Percentiles rank a stretch among this genome's conserved stretches.
phyloP scores from a whole-genome alignment of 2,329 filamentous ascomycete species.

The Penicillium sp. region DNA sequence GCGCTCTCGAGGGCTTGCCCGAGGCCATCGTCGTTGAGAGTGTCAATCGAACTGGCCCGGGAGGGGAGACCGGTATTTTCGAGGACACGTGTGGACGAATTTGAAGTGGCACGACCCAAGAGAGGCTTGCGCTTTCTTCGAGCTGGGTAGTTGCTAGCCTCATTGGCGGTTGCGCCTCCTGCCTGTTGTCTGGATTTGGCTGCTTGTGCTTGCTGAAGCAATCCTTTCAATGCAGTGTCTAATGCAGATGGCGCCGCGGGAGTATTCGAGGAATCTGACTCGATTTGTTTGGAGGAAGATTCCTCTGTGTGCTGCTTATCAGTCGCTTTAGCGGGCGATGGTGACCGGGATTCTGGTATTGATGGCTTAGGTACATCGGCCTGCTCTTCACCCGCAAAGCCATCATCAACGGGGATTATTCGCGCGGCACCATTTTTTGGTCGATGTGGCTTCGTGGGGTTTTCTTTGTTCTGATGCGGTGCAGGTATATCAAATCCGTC shows the following conservation, averaged over 20 bases:
- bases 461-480: constrained; percentile 2
- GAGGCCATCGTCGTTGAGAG: constrained; percentile 43
- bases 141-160: constrained; percentile 18
- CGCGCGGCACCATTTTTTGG: constrained; percentile 5
- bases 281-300: constrained; percentile 7
- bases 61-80: constrained; percentile 28
- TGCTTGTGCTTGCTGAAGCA: constrained; percentile 38
- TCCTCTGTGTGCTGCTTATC: constrained; percentile 8
- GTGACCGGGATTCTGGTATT: constrained; percentile 21
- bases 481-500: constrained; percentile 1
- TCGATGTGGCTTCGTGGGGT: constrained; percentile 1
- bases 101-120: constrained; percentile 41
- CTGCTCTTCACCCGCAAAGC: constrained; percentile 16
- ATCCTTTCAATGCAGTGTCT: constrained; percentile 37
- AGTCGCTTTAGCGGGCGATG: constrained; percentile 17
- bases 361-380: constrained; percentile 15
- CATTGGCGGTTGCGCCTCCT: constrained; percentile 15
- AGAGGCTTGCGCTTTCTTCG: constrained; percentile 34
- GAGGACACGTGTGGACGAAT: constrained; percentile 29
- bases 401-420: constrained; percentile 15
- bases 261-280: constrained; percentile 6
- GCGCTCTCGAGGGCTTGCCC: constrained; percentile 33
- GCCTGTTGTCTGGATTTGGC: constrained; percentile 27
- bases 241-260: constrained; percentile 26
- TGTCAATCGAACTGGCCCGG: constrained; percentile 48